These are phyloP conservation scores for Ogataea salicorniae DNA, from an alignment of 805 yeast species.

Conservation along the genomic window DNA sequence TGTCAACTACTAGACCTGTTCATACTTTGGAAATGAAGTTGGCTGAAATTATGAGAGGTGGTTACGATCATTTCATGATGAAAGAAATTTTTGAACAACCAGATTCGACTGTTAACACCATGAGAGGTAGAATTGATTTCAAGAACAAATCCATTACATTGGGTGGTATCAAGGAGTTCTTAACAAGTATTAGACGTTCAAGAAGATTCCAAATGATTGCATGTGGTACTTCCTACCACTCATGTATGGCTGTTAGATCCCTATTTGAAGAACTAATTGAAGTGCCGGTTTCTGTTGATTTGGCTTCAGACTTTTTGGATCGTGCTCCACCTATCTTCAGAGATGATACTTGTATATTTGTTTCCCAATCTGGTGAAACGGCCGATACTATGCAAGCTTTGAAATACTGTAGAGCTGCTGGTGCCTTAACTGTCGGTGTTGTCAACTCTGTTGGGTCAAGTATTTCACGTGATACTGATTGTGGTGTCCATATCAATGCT, in stretches of 20 bases:
- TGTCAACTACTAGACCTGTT: constrained; percentile 90
- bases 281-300: constrained; percentile 86
- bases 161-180: constrained; percentile 84
- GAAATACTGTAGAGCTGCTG: constrained; percentile 93
- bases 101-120: constrained; percentile 94
- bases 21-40: constrained; percentile 96
- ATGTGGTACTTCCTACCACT: constrained; percentile 98
- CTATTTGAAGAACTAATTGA: constrained; percentile 95
- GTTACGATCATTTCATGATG: constrained; percentile 94
- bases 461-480: constrained; percentile 93
- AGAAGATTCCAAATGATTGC: constrained; percentile 97
- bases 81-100: constrained; percentile 99
- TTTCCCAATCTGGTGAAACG: constrained; percentile 98
- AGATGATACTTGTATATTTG: constrained; percentile 96
- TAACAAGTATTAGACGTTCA: constrained; percentile 87
- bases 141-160: constrained; percentile 68
- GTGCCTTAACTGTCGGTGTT: constrained; percentile 95
- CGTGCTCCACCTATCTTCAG: constrained; percentile 95
- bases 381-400: constrained; percentile 95
- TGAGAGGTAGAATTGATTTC: constrained; percentile 98
- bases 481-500: constrained; percentile 99
- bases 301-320: constrained; percentile 93
- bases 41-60: constrained; percentile 97
- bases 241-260: constrained; percentile 95
- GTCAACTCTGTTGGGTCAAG: constrained; percentile 97